Base-by-base conservation (phyloP, 2,329 filamentous ascomycete species). In the Coniochaeta sp. region DNA sequence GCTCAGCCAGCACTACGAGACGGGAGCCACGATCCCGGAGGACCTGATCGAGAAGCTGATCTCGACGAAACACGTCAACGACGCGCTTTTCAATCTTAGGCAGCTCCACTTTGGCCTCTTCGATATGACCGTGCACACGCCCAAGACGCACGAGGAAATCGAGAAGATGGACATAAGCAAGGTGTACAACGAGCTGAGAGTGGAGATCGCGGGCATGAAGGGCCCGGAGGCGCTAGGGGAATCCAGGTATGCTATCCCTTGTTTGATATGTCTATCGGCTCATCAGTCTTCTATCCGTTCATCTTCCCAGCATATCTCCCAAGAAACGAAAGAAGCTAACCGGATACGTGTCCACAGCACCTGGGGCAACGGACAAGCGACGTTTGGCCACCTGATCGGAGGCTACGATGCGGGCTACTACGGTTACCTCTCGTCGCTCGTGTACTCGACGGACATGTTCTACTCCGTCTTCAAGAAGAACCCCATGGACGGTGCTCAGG, bases 331-430 rank as follows among this genome's bases (percentile, higher is more conserved):
- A n/a, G n/a, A n/a, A 40, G 38, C 38, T 40, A 40, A 40, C 38
- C 38, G 38, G 16, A 6, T 38, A 4, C 14, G 31, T 33, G 34
- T 36, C 22, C 56, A 62, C 52, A 84, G 81, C 70, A 79, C 81
- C 62, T 92, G 89, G 89, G 90, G 89, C 44, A 83, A 92, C 67
- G 89, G 90, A 14, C 85, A 93, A 69, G 89, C 89, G 6, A 91
- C 87, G 0, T 93, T 95, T 69, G 89, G 90, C 17, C 90, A 95
- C 73, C 79, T 93, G 64, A 90, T 93, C 62, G 89, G 89, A 59
- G 90, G 90, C 1, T 95, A 95, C 69, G 90, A 93, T 72, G 90
- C 90, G 33, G 89, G 90, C 50, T 93, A 93, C 76, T 95, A 95
- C 72, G 85, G 86, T 67, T 89, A 89, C 70, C 76, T 89, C 36